A percentile compares a stretch with the other conserved stretches of the same genome.
Evolutionary conservation across 2,329 filamentous ascomycete genomes (phyloP).

Genomic region (Ilyonectria destructans): DNA sequence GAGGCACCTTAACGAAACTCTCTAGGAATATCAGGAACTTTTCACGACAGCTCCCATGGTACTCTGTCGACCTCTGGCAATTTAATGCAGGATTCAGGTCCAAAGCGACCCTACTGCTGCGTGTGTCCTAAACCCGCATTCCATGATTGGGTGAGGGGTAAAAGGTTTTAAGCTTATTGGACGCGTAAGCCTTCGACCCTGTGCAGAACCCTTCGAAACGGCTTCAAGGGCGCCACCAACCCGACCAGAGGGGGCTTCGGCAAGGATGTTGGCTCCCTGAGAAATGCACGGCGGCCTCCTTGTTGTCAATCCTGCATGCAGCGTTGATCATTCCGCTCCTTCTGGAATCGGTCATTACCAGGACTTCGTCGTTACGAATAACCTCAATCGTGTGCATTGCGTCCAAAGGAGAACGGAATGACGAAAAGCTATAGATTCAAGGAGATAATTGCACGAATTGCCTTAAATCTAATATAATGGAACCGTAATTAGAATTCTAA

Average conservation of each 20-base stretch:
- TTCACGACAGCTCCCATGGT: background rate
- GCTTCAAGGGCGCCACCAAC: background rate
- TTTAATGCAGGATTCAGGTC: background rate
- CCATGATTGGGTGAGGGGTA: background rate
- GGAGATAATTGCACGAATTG: too few relatives aligned
- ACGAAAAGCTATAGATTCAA: too few relatives aligned
- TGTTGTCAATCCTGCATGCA: background rate
- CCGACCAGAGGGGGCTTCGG: background rate
- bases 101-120: background rate
- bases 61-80: background rate
- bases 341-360: background rate
- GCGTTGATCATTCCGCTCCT: background rate
- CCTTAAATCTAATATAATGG: too few relatives aligned
- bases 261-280: background rate
- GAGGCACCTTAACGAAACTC: background rate
- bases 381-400: too few relatives aligned
- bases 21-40: background rate
- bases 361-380: background rate
- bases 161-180: slow-evolving; percentile 10
- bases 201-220: background rate
- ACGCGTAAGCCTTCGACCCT: slow-evolving; percentile 9
- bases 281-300: background rate
- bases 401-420: too few relatives aligned
- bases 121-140: background rate
- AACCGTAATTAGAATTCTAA: too few relatives aligned